Base-by-base conservation (phyloP, 805 yeast species). In the Candida endomychidarum region DNA sequence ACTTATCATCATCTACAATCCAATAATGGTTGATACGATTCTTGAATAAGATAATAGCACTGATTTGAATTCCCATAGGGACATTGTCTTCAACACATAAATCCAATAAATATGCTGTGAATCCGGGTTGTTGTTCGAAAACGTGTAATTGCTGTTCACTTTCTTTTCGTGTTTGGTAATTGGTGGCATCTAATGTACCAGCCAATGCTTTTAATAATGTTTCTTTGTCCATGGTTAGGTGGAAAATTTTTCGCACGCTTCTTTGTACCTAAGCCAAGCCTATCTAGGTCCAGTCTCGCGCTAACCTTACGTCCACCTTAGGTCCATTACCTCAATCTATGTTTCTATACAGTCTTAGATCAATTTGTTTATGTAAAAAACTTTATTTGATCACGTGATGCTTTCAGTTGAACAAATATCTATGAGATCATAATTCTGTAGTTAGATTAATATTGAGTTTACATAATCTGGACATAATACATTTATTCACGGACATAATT, bases 41-140 rank as follows among this genome's bases (percentile, higher is more conserved):
- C 46, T 70, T 70, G 57, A 70, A 70, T 49, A 66, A 63, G 42
- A 70, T 65, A 11, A 73, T 70, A 3, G 72, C 74, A 7, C 73
- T 57, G 10, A 64, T 55, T 44, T 69, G 70, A 39, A 67, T 61
- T 5, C 73, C 73, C 9, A 55, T 45, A 21, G 53, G 54, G 8
- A 62, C 61, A 3, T 65, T 59, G 3, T 57, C 57, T 48, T 80
- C 82, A 8, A 63, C 56, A 10, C 76, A 67, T 33, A 79, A 61
- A 27, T 72, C 76, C 20, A 80, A 60, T 34, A 80, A 63, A 52
- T 76, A 77, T 10, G 71, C 64, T 1, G 83, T 75, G 57, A 79
- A 78, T 3, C 84, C 84, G 1, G 76, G 72, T 45, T 74, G 77
- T 45, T 71, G 73, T 53, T 78, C 83, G 45, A 64, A 75, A 28